Conservation (phyloP, 129 eudicot species). For the Lactuca sativa region DNA sequence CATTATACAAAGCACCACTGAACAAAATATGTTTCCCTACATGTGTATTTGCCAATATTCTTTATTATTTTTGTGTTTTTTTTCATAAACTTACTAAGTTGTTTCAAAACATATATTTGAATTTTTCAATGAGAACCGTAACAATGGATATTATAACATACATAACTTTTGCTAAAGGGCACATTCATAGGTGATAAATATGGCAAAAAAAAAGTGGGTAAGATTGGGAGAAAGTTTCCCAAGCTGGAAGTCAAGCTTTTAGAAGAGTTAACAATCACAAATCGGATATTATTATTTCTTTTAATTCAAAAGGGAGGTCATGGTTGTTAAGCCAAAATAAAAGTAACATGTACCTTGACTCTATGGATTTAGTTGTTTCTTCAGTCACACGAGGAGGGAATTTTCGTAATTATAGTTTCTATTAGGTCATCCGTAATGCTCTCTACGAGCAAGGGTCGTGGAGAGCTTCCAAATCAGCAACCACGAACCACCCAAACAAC, state of each 20-base stretch:
- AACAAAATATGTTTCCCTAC: no score
- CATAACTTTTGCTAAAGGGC: slow-evolving; percentile 66
- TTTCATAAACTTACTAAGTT: no score
- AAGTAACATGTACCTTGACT: slow-evolving; percentile 65
- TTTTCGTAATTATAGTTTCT: slow-evolving; percentile 36
- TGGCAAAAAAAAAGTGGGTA: slow-evolving; percentile 85
- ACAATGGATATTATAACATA: slow-evolving; percentile 57
- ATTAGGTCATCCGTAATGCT: no score
- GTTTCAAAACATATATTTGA: no score
- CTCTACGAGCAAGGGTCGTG: no score
- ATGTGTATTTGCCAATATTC: no score
- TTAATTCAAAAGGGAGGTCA: slow-evolving; percentile 74
- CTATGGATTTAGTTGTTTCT: slow-evolving; percentile 45
- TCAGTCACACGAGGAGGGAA: slow-evolving; percentile 47
- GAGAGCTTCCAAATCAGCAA: no score
- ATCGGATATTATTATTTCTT: slow-evolving; percentile 59
- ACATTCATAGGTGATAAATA: slow-evolving; percentile 97
- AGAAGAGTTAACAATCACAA: slow-evolving; percentile 70
- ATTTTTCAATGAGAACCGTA: slow-evolving; percentile 62
- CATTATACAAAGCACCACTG: no score
- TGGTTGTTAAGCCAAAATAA: slow-evolving; percentile 70
- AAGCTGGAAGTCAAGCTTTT: slow-evolving; percentile 93
- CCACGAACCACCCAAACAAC: no score
- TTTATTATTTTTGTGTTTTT: no score
- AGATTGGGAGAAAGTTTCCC: slow-evolving; percentile 94